Percentiles rank a stretch among this genome's conserved stretches.
Conservation (phyloP, 352 stramenopile genomes). For the Phytophthora megakarya region DNA sequence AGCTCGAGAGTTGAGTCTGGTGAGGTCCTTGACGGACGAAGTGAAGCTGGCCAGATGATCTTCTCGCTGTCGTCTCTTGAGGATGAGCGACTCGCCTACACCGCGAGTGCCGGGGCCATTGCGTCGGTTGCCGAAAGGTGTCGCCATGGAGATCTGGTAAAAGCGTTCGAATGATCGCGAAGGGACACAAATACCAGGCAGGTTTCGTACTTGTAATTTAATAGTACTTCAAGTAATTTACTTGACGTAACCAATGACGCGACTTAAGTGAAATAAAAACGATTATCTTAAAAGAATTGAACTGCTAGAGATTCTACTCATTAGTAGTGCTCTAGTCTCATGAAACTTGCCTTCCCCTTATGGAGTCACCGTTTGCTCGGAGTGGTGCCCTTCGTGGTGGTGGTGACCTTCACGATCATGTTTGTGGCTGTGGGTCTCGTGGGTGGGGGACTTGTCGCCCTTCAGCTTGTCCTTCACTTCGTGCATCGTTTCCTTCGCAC, state of each 20-base stretch:
- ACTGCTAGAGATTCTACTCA: too few relatives aligned
- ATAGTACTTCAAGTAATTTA: too few relatives aligned
- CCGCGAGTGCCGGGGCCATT: constrained; percentile 41
- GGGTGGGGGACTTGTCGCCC: constrained; percentile 24
- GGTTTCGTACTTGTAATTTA: too few relatives aligned
- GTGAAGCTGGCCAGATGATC: constrained; percentile 60
- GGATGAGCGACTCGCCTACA: constrained; percentile 71
- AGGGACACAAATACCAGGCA: too few relatives aligned
- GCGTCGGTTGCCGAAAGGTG: constrained; percentile 13
- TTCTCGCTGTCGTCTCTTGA: constrained; percentile 76
- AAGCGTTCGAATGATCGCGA: constrained; percentile 1
- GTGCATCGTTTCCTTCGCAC: constrained; percentile 36
- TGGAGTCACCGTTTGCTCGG: constrained; percentile 7
- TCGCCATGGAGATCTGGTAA: constrained; percentile 6
- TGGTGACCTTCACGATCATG: too few relatives aligned
- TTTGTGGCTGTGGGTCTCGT: constrained; percentile 1
- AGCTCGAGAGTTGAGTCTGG: constrained; percentile 58
- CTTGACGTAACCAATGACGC: too few relatives aligned
- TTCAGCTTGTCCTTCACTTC: constrained; percentile 39
- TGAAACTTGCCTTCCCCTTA: too few relatives aligned
- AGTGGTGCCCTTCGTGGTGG: constrained; percentile 20
- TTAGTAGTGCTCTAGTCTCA: too few relatives aligned
- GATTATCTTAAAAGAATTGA: too few relatives aligned
- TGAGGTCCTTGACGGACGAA: constrained; percentile 56
- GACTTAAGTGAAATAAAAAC: too few relatives aligned